Conservation (phyloP, 2,329 filamentous ascomycete genomes). For the Clarireedia paspali region DNA sequence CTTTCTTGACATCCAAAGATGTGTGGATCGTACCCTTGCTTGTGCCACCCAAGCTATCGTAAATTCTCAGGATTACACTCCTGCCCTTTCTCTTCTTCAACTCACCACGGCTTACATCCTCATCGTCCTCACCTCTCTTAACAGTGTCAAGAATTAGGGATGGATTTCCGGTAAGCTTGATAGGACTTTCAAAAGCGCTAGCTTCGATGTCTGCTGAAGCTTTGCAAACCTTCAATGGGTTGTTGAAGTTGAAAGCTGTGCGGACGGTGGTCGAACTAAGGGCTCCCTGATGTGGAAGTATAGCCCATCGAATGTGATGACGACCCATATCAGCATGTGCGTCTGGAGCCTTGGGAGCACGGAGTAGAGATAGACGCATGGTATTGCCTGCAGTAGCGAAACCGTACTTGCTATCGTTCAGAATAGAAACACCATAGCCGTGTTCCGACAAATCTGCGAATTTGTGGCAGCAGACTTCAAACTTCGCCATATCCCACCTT, state of each 20-base stretch:
- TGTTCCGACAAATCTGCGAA: constrained; percentile 86
- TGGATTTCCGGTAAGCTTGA: constrained; percentile 58
- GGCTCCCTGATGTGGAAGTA: constrained; percentile 72
- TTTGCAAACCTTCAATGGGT: constrained; percentile 53
- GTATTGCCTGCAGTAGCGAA: constrained; percentile 84
- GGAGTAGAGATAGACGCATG: constrained; percentile 82
- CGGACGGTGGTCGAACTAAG: constrained; percentile 69
- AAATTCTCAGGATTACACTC: constrained; percentile 78
- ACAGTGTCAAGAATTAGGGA: constrained; percentile 79
- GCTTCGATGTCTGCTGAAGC: constrained; percentile 37
- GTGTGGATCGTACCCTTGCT: constrained; percentile 62
- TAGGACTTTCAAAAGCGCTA: constrained; percentile 40
- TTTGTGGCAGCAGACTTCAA: constrained; percentile 93
- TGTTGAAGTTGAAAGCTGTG: constrained; percentile 86
- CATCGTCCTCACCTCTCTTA: constrained; percentile 88
- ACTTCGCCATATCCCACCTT: constrained; percentile 94
- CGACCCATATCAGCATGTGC: constrained; percentile 89
- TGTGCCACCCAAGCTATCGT: constrained; percentile 80
- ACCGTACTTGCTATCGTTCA: constrained; percentile 95
- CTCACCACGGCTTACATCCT: constrained; percentile 58
- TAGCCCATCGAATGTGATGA: constrained; percentile 82
- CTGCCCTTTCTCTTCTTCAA: constrained; percentile 60
- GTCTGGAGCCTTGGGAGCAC: constrained; percentile 87
- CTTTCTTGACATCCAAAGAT: constrained; percentile 63
- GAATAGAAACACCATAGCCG: constrained; percentile 81